Evolutionary conservation across 2,329 filamentous ascomycete species (phyloP).

Genomic region (Cytospora paraplurivora): DNA sequence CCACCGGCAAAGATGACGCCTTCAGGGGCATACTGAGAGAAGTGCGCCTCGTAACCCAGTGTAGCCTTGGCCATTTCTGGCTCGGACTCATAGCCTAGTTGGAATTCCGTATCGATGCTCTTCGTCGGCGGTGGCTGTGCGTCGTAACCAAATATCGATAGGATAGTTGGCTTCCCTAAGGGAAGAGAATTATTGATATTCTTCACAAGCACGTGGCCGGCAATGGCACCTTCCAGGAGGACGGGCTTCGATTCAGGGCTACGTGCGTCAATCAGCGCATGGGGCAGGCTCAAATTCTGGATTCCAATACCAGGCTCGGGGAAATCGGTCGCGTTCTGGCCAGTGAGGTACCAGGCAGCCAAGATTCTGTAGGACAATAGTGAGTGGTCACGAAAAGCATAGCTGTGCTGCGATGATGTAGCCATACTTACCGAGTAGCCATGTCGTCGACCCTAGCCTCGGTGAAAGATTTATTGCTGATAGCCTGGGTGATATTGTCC

Average conservation of each 20-base stretch:
- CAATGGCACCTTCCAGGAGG: slow-evolving; percentile 56
- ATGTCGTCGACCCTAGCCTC: slow-evolving; percentile 76
- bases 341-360: slow-evolving; percentile 60
- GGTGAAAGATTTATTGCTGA: slow-evolving; percentile 75
- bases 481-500: slow-evolving; percentile 69
- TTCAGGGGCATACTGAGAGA: slow-evolving; percentile 52
- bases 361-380: slow-evolving; percentile 54
- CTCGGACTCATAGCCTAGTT: slow-evolving; percentile 51
- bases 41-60: slow-evolving; percentile 46
- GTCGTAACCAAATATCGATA: slow-evolving; percentile 66
- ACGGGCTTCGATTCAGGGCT: slow-evolving; percentile 47
- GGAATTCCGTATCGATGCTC: slow-evolving; percentile 48
- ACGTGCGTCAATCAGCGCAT: slow-evolving; percentile 52
- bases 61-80: slow-evolving; percentile 48
- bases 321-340: slow-evolving; percentile 49
- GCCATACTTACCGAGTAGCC: slow-evolving; percentile 64
- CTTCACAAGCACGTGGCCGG: slow-evolving; percentile 75
- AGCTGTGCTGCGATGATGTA: slow-evolving; percentile 38
- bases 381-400: slow-evolving; percentile 30
- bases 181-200: slow-evolving; percentile 67
- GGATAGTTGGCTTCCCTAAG: slow-evolving; percentile 56
- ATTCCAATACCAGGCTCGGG: slow-evolving; percentile 53
- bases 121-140: slow-evolving; percentile 55
- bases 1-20: slow-evolving; percentile 57
- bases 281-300: slow-evolving; percentile 59